These are phyloP conservation scores for Dothistroma septosporum DNA, from an alignment of 2,329 filamentous ascomycete genomes.

Conservation along the genomic window DNA sequence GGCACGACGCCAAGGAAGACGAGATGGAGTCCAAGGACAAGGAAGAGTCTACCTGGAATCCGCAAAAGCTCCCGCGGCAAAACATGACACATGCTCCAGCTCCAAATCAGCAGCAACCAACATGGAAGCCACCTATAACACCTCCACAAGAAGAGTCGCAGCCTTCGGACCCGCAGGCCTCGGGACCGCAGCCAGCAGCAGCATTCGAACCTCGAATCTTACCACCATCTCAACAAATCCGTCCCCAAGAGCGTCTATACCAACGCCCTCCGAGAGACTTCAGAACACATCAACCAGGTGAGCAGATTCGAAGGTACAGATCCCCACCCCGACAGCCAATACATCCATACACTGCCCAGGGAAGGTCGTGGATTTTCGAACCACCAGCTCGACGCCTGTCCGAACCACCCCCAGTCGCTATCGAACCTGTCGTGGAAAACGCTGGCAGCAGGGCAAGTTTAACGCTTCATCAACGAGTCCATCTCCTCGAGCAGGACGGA, in stretches of 20 bases:
- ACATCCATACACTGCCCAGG: background rate
- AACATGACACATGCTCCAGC: background rate
- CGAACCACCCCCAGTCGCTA: background rate
- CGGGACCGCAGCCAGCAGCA: background rate
- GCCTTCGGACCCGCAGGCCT: background rate
- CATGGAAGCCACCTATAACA: background rate
- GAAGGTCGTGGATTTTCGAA: background rate
- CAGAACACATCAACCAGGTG: background rate
- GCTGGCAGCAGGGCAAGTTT: background rate
- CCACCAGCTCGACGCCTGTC: background rate
- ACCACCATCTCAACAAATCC: background rate
- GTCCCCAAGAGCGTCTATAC: background rate
- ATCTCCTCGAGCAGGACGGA: background rate
- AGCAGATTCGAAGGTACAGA: background rate
- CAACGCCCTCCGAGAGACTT: background rate
- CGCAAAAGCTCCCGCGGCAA: background rate
- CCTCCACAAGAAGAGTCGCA: background rate
- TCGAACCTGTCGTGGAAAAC: background rate
- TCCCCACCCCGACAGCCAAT: background rate
- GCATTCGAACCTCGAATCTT: background rate
- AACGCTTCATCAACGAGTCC: background rate
- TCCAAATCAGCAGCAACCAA: background rate
- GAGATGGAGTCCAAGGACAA: background rate
- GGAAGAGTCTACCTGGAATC: background rate
- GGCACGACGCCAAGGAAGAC: background rate